phyloP scores from a whole-genome alignment of 2,329 filamentous ascomycete genomes.

The Colletotrichum filicis region DNA sequence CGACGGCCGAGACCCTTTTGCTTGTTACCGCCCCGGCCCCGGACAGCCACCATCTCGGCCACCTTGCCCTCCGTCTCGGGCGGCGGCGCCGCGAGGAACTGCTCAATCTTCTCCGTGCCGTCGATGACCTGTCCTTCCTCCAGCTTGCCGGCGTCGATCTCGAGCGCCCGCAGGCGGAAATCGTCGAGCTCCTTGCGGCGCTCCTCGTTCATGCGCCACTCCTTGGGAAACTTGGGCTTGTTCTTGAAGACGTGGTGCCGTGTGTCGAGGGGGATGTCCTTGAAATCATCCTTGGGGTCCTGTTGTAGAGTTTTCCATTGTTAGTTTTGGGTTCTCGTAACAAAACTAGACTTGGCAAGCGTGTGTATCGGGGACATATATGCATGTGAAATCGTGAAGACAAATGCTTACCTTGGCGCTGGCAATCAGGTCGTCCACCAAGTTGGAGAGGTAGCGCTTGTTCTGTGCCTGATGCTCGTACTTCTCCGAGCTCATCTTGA shows the following conservation, averaged over 20 bases:
- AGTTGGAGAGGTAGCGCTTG: constrained; percentile 90
- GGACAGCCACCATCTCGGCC: constrained; percentile 44
- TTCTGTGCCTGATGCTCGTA: constrained; percentile 93
- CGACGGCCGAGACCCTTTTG: constrained; percentile 12
- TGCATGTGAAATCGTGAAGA: neutral
- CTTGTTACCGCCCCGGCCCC: constrained; percentile 8
- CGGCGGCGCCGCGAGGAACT: constrained; percentile 42
- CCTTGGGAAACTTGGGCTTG: constrained; percentile 78
- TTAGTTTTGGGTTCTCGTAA: neutral
- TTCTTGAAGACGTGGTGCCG: constrained; percentile 81
- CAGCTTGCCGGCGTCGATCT: constrained; percentile 65
- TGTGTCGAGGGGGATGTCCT: constrained; percentile 89
- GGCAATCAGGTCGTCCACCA: constrained; percentile 77
- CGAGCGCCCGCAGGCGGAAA: constrained; percentile 61
- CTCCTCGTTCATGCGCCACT: constrained; percentile 83
- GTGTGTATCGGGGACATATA: neutral
- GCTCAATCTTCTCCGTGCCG: constrained; percentile 61
- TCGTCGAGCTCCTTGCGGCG: constrained; percentile 73
- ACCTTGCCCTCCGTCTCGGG: constrained; percentile 43
- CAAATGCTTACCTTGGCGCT: constrained; percentile 71
- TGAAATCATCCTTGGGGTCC: constrained; percentile 83
- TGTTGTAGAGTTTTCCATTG: constrained; percentile 43
- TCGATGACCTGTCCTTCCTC: constrained; percentile 68
- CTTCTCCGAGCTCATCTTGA: constrained; percentile 92
- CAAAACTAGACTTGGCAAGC: no score